phyloP scores from a whole-genome alignment of 768 basidiomycete genomes.

The Russula abietina region DNA sequence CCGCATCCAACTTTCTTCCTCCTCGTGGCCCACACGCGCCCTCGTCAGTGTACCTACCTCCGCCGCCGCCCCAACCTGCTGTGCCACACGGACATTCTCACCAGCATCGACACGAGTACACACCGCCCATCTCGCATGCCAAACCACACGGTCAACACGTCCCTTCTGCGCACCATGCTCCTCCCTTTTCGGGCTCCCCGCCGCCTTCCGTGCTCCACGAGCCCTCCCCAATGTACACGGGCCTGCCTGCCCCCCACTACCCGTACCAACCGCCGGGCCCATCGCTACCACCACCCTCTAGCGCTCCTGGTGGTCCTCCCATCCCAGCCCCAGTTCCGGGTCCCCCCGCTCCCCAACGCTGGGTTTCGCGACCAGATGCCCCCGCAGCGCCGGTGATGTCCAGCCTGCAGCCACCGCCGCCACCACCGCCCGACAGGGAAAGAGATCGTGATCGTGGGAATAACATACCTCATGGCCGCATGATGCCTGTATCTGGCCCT shows the following conservation, averaged over 20 bases:
- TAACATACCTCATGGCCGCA: conserved; percentile 7
- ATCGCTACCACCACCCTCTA: conserved; percentile 7
- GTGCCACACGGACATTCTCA: conserved; percentile 24
- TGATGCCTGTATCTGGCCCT: conserved; percentile 5
- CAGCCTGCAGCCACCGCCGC: conserved; percentile 27
- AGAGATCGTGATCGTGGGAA: conserved; percentile 24
- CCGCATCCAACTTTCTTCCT: conserved; percentile 20
- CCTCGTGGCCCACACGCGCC: conserved; percentile 24
- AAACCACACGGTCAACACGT: conserved; percentile 16
- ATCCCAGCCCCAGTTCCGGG: conserved; percentile 11
- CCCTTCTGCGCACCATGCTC: conserved; percentile 17
- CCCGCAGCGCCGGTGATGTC: conserved; percentile 31
- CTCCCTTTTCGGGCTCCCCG: conserved; percentile 21
- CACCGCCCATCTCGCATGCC: conserved; percentile 22
- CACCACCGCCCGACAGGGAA: conserved; percentile 11
- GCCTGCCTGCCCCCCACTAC: conserved; percentile 20
- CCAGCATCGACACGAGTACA: conserved; percentile 25
- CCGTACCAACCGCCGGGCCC: conserved; percentile 27
- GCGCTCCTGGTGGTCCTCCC: conserved; percentile 17
- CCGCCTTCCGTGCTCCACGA: conserved; percentile 25
- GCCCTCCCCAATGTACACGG: conserved; percentile 32
- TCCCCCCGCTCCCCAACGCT: conserved; percentile 22
- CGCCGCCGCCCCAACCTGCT: conserved; percentile 22
- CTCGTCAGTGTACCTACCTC: conserved; percentile 22
- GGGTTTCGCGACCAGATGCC: conserved; percentile 13